Percentiles rank a stretch among this genome's conserved stretches.
phyloP scores from a whole-genome alignment of 1,284 basidiomycete genomes.

The Ustanciosporium gigantosporum region DNA sequence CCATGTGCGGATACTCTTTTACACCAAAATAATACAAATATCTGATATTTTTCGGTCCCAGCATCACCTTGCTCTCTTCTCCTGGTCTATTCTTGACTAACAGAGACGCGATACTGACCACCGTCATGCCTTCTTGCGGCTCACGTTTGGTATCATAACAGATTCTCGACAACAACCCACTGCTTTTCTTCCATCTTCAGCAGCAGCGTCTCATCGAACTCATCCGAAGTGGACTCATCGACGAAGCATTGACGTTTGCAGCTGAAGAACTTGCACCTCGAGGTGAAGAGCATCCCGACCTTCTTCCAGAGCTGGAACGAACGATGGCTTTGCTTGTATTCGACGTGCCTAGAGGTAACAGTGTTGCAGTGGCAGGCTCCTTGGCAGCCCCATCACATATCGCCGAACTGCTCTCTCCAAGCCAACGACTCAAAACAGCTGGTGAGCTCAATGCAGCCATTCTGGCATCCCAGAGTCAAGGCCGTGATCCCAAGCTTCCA shows the following conservation, averaged over 20 bases:
- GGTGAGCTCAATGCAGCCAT: conserved; percentile 91
- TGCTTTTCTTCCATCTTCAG: conserved; percentile 87
- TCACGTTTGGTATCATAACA: conserved; percentile 62
- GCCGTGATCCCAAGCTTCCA: conserved; percentile 85
- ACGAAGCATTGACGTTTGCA: conserved; percentile 84
- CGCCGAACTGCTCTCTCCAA: conserved; percentile 75
- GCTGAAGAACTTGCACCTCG: conserved; percentile 90
- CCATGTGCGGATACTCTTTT: conserved; percentile 40
- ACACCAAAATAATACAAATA: conserved; percentile 24
- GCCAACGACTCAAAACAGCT: conserved; percentile 87
- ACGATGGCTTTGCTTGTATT: conserved; percentile 96
- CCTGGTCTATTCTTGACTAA: background rate
- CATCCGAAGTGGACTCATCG: conserved; percentile 79
- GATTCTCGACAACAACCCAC: conserved; percentile 92
- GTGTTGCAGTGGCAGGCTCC: conserved; percentile 16
- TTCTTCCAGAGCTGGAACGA: conserved; percentile 84
- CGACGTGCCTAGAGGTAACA: conserved; percentile 63
- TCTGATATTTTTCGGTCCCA: conserved; percentile 21
- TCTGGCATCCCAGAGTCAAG: conserved; percentile 84
- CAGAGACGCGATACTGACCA: too few relatives aligned
- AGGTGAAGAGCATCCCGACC: conserved; percentile 91
- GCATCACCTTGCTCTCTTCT: conserved; percentile 1
- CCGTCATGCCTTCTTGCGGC: too few relatives aligned
- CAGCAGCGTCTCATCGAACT: conserved; percentile 93
- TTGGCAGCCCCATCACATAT: conserved; percentile 68